A percentile compares a stretch with the other conserved stretches of the same genome.
phyloP scores from a whole-genome alignment of 805 yeast species.

The Ogataea methylovora region DNA sequence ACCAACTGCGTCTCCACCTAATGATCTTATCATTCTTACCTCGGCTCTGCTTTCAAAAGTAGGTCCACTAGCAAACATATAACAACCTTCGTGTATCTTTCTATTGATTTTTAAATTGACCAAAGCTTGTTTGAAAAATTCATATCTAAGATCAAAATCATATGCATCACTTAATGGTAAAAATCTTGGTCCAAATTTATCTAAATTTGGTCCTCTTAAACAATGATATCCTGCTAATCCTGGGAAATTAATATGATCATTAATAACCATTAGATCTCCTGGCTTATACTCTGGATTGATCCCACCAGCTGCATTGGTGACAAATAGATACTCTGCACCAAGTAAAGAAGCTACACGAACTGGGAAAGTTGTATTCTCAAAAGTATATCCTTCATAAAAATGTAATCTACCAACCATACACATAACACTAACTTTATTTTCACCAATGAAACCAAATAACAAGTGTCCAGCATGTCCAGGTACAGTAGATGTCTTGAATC shows the following conservation, averaged over 20 bases:
- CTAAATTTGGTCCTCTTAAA: constrained; percentile 79
- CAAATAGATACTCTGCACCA: constrained; percentile 57
- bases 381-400: constrained; percentile 85
- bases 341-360: constrained; percentile 64
- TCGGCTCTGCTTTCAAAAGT: constrained; percentile 92
- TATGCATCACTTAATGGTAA: constrained; percentile 87
- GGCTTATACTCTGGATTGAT: constrained; percentile 56
- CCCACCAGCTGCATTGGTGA: constrained; percentile 98
- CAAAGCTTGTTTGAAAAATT: constrained; percentile 47
- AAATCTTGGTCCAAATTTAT: constrained; percentile 77
- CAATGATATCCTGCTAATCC: constrained; percentile 89
- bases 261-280: constrained; percentile 87
- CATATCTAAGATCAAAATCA: constrained; percentile 60
- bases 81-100: constrained; percentile 77
- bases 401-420: constrained; percentile 94
- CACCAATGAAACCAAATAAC: constrained; percentile 69
- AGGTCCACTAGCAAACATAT: constrained; percentile 85
- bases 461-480: constrained; percentile 85
- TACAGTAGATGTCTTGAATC: constrained; percentile 76
- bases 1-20: constrained; percentile 94
- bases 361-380: constrained; percentile 79
- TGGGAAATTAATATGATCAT: constrained; percentile 85
- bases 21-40: constrained; percentile 56
- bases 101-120: constrained; percentile 40
- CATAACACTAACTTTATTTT: constrained; percentile 66